Percentiles rank a stretch among this genome's conserved stretches.
These are phyloP conservation scores for Nemania sp. DNA, from an alignment of 2,329 filamentous ascomycete genomes.

Conservation along the genomic window DNA sequence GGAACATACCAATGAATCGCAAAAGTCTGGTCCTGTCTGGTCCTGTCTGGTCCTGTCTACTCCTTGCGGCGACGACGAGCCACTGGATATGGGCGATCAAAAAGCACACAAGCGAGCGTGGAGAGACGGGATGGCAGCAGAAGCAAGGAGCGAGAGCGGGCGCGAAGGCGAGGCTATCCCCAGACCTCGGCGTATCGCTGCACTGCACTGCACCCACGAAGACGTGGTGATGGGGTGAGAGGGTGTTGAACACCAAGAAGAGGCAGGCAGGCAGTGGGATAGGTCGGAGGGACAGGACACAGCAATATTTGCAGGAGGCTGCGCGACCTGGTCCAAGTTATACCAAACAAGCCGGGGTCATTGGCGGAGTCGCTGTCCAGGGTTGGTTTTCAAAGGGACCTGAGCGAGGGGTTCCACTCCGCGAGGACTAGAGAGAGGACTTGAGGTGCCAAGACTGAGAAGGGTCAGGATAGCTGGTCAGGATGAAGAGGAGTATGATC, in stretches of 20 bases:
- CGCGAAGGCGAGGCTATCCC: constrained; percentile 28
- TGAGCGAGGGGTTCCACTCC: constrained; percentile 26
- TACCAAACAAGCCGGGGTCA: constrained; percentile 20
- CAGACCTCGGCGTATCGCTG: constrained; percentile 21
- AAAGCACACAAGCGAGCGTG: constrained; percentile 13
- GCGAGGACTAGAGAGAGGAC: constrained; percentile 14
- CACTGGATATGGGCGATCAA: not conserved
- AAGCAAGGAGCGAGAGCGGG: constrained; percentile 13
- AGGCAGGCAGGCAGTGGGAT: constrained; percentile 6
- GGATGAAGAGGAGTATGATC: constrained; percentile 20
- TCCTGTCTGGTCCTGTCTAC: not conserved
- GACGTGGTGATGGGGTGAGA: constrained; percentile 17
- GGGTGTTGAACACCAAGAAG: constrained; percentile 17
- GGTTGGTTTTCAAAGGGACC: constrained; percentile 14
- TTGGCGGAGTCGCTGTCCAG: constrained; percentile 7
- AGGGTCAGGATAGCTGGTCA: constrained; percentile 16
- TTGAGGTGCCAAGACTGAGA: constrained; percentile 16
- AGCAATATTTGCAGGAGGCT: constrained; percentile 24
- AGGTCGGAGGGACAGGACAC: constrained; percentile 22
- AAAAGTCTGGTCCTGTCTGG: too few relatives aligned
- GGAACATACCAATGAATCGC: constrained; percentile 18
- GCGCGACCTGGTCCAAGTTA: constrained; percentile 27
- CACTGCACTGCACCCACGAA: constrained; percentile 19
- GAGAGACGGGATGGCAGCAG: constrained; percentile 1
- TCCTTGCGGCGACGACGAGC: constrained; percentile 2